Base-by-base conservation (phyloP, 2,329 filamentous ascomycete genomes). In the Hypoxylon sp. region DNA sequence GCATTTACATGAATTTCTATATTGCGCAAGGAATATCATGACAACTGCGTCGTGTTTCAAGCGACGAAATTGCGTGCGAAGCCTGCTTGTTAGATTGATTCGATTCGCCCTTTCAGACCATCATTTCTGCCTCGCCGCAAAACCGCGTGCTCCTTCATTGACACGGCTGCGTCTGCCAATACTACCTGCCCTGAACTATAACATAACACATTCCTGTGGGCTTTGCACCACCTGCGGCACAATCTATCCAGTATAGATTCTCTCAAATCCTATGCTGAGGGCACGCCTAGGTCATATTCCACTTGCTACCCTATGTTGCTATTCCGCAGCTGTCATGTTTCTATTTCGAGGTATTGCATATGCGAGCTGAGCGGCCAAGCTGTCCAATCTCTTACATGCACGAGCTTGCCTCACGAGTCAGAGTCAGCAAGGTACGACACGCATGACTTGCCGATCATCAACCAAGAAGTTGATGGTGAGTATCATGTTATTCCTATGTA, bases 301-400 rank as follows among this genome's bases (percentile, higher is more conserved):
- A 46, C 33, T 64, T 52, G 30, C 32, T 61, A 51, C 48, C 60
- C 28, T 46, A 38, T 57, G 28, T 44, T 54, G 38, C 44, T 40
- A 60, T 24, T 58, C 26, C 57, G 57, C 67, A 68, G 57, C 50
- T 57, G 46, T 57, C 45, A 3, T 67, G 64, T 67, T 69, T 67
- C 67, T 69, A 69, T 69, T 69, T 69, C 49, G 45, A n/a, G 57
- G 52, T n/a, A 48, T 53, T 62, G 49, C 55, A 55, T 63, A 53
- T 45, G 55, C 55, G 33, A 64, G 59, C 66, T 64, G 52, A 60
- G 52, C 18, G 48, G 52, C 48, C 54, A 49, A 45, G 28, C 32
- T 55, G 42, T 54, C 46, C 44, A 49, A 33, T 51, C 33, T 30
- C 45, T 49, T 22, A 45, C 50, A 50, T 55, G 42, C 45, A 45